Percentiles rank a stretch among this genome's conserved stretches.
phyloP scores from a whole-genome alignment of 2,329 filamentous ascomycete species.

The Truncatella angustata region DNA sequence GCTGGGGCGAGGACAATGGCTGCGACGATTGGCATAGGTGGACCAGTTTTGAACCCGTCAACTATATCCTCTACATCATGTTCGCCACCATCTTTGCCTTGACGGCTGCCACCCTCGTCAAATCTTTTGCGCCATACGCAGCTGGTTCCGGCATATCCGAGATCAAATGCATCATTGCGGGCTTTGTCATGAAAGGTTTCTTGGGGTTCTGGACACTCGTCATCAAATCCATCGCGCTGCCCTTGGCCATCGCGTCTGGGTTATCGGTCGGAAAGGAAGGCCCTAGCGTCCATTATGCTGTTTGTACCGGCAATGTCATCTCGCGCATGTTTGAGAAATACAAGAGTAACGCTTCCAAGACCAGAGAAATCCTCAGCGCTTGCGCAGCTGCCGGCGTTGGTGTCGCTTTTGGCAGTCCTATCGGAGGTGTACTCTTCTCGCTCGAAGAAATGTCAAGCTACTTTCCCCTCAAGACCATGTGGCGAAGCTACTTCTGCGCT shows the following conservation, averaged over 20 bases:
- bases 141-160: constrained; percentile 96
- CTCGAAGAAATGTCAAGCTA: constrained; percentile 97
- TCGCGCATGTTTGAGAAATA: constrained; percentile 93
- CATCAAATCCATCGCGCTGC: constrained; percentile 91
- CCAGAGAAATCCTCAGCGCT: constrained; percentile 89
- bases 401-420: constrained; percentile 95
- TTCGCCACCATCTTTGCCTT: constrained; percentile 82
- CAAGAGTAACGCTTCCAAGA: constrained; percentile 86
- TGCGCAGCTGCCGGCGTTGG: constrained; percentile 93
- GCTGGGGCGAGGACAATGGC: constrained; percentile 90
- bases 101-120: constrained; percentile 80
- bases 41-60: constrained; percentile 74
- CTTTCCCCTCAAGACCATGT: constrained; percentile 95
- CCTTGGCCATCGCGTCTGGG: constrained; percentile 89
- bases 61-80: constrained; percentile 84
- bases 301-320: constrained; percentile 96
- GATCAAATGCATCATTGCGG: constrained; percentile 98
- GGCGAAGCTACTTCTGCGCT: constrained; percentile 97
- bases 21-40: constrained; percentile 88
- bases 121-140: constrained; percentile 90
- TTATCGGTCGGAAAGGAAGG: constrained; percentile 96
- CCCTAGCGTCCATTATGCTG: constrained; percentile 97
- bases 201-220: constrained; percentile 85
- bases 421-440: constrained; percentile 94
- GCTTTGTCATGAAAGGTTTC: constrained; percentile 99